Evolutionary conservation across 176 grass and related monocot species (phyloP).

Genomic region (Juncus effusus): DNA sequence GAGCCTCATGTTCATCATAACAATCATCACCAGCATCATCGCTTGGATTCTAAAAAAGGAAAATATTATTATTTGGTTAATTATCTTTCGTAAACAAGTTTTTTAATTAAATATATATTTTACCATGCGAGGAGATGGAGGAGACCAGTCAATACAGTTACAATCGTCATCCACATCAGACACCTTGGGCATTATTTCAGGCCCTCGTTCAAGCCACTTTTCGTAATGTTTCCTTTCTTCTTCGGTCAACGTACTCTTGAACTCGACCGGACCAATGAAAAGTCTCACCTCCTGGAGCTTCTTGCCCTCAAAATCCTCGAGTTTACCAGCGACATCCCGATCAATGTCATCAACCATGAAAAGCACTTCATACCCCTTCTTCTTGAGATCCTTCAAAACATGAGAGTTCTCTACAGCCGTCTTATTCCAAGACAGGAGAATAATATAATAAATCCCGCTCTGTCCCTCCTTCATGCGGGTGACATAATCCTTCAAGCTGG

Average conservation of each 20-base stretch:
- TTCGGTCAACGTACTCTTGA: conserved; percentile 3
- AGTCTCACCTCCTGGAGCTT: no score
- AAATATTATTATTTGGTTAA: no score
- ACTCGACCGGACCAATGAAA: conserved; percentile 85
- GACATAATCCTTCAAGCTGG: conserved; percentile 63
- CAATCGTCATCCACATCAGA: no score
- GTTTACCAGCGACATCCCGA: conserved; percentile 51
- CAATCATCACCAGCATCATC: no score
- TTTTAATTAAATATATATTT: no score
- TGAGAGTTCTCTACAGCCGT: conserved; percentile 65
- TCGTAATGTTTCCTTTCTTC: background rate
- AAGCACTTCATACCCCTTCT: conserved; percentile 57
- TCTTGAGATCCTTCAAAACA: conserved; percentile 50
- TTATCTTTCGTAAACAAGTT: no score
- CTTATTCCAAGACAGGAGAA: conserved; percentile 43
- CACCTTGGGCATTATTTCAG: no score
- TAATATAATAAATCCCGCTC: conserved; percentile 65
- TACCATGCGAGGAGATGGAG: no score
- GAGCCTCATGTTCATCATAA: no score
- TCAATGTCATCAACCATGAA: conserved; percentile 75
- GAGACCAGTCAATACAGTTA: no score
- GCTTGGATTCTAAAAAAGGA: no score
- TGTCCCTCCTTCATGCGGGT: conserved; percentile 46
- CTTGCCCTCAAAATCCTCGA: conserved; percentile 60
- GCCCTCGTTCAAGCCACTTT: background rate